Evolutionary conservation across 2,329 filamentous ascomycete genomes (phyloP), one percentile per base, ranked within the genome.

Genomic region (Lizonia empirigonia): DNA sequence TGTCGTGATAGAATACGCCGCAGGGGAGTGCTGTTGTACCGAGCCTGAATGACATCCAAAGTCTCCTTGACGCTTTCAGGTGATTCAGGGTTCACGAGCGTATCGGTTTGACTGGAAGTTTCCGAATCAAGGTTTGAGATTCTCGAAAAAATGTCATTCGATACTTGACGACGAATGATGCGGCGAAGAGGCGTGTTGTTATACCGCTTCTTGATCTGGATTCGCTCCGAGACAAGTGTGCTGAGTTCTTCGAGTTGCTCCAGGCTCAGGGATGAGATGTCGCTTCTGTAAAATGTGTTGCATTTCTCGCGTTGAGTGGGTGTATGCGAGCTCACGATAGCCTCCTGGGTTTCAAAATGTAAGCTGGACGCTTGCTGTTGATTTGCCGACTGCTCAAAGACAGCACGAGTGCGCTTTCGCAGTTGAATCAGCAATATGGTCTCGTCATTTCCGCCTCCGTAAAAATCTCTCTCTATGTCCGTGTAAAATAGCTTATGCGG

Each of bases 181-280:
- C 48, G 41, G 5, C 48, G 48, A 24, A 51, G 48, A 7, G 48
- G 48, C 22, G 48, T 51, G 18, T 40, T 45, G 20, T 51, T 51
- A 32, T 32, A 51, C 5, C 48, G 48, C 29, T 27, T 45, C 24
- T 45, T 45, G 19, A 51, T 51, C n/a, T 41, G 24, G 2, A 51
- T 51, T 2, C 48, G 30, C 8, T 51, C 36, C 16, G 19, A 15
- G 30, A 51, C 38, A 3, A 41, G 16, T 22, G 9, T 10, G 20
- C 24, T 45, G n/a, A 51, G 30, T 4, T 40, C 16, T 34, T 40
- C 30, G 5, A 51, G 41, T 13, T 51, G 30, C 41, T 45, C 48
- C 19, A 51, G 20, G 12, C 10, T 36, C 30, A 51, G 20, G 13
- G 41, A 15, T 8, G 41, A 30, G 15, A 51, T 32, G 1, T 18